Base-by-base conservation (phyloP, 768 basidiomycete species). In the Boletus bicolor region DNA sequence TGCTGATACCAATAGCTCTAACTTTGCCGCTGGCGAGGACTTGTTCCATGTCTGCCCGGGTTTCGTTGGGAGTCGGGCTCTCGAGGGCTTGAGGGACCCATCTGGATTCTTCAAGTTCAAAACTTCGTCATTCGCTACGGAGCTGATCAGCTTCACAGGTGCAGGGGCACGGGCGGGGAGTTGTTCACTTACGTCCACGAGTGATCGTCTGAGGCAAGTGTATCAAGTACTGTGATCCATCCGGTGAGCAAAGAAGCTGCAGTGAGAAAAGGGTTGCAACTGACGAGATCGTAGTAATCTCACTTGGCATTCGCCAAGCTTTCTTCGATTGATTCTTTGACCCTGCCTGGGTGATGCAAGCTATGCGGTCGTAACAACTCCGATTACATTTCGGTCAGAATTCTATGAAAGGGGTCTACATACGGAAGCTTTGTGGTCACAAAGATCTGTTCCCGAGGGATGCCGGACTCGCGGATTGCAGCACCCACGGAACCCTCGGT, bases 371-470 rank as follows among this genome's bases (percentile, higher is more conserved):
- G 21, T 19, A 30, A 34, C 8, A 38, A 30, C 5, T 17, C 45
- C 24, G 14, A 17, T 7, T 9, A 36, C 10, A 17, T 35, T 17
- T 24, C 15, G n/a, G 17, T 26, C 42, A 28, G 21, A 15, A 38
- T 34, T 7, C 9, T 35, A 14, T 7, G 42, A 11, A 28, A 32
- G 28, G 24, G 35, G 10, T 44, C 30, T 15, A 56, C 49, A 6
- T 36, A 76, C 76, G 68, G 64, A 34, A 82, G 67, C 59, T 83
- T 83, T 17, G 82, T 82, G 34, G 79, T 80, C 11, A 83, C 59
- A 63, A 75, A 82, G 38, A 82, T 68, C 32, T 79, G 72, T 24
- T 65, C 67, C 42, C 79, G 72, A 5, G 79, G 75, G n/a, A 80
- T 68, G 1, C 73, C 74, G 26, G 77, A 78, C 19, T 73, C 77